Conservation (phyloP, 192 early-diverging fungal species). For the Coemansia sp. region DNA sequence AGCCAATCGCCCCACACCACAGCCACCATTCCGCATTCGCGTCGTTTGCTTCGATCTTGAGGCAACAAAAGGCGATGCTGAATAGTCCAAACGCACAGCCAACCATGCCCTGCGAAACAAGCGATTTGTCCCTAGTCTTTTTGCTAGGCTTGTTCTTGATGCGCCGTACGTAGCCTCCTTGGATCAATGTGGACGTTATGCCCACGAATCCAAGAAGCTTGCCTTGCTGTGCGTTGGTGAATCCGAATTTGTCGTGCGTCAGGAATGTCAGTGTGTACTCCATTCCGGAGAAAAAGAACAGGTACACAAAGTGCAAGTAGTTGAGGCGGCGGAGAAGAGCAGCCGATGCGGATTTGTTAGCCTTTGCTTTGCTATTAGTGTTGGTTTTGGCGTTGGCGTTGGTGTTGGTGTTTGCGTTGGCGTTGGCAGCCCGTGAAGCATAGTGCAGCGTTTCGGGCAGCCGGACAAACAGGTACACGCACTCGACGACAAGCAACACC, state of each 20-base stretch:
- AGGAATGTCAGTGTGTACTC: constrained; percentile 98
- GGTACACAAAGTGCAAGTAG: constrained; percentile 79
- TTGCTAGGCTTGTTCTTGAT: constrained; percentile 54
- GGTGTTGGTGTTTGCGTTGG: neutral
- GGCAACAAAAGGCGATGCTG: constrained; percentile 60
- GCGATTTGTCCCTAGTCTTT: constrained; percentile 29
- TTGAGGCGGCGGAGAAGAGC: constrained; percentile 60
- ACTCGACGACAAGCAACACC: constrained; percentile 79
- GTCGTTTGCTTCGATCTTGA: constrained; percentile 19
- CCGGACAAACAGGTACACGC: constrained; percentile 68
- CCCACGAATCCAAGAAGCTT: constrained; percentile 86
- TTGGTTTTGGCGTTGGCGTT: neutral
- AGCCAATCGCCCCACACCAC: constrained; percentile 79
- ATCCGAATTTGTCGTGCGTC: constrained; percentile 90
- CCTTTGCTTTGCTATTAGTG: neutral
- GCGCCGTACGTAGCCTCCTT: constrained; percentile 92
- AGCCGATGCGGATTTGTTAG: neutral
- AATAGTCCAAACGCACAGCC: constrained; percentile 67
- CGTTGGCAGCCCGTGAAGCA: neutral
- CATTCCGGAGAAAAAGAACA: constrained; percentile 96
- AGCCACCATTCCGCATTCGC: constrained; percentile 20
- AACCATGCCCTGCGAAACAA: constrained; percentile 80
- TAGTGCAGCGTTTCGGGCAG: constrained; percentile 78
- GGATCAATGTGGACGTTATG: constrained; percentile 82
- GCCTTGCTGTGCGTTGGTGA: constrained; percentile 87